Percentiles rank a stretch among this genome's conserved stretches.
Evolutionary conservation across 305 asterid species (phyloP).

Genomic region (Andrographis paniculata): DNA sequence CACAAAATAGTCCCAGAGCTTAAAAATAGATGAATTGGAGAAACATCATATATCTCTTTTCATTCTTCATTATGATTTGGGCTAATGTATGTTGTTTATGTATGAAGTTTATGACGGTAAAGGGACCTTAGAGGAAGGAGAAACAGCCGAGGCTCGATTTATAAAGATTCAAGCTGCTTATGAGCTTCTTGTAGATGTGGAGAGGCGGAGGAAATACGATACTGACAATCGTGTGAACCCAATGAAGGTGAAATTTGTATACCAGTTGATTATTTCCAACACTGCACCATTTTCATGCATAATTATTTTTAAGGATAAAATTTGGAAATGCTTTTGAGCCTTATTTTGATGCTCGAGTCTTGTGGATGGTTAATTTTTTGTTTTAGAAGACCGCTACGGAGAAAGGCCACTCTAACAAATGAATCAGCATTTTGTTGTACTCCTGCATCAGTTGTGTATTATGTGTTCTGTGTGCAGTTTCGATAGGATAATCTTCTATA

Average conservation of each 20-base stretch:
- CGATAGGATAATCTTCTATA: not conserved
- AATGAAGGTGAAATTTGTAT: slow-evolving; percentile 27
- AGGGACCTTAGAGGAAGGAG: slow-evolving; percentile 68
- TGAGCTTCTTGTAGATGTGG: slow-evolving; percentile 38
- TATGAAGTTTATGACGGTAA: slow-evolving; percentile 55
- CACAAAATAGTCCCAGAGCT: not conserved
- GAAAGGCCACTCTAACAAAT: not conserved
- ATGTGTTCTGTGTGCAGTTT: not conserved
- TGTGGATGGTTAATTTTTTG: too few relatives aligned
- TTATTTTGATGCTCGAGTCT: not conserved
- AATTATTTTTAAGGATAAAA: not conserved
- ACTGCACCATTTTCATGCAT: not conserved
- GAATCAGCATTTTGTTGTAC: not conserved
- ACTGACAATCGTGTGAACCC: slow-evolving; percentile 42
- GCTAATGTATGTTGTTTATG: not conserved
- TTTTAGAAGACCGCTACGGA: too few relatives aligned
- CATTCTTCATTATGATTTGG: not conserved
- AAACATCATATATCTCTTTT: not conserved
- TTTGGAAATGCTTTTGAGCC: not conserved
- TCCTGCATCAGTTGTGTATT: not conserved
- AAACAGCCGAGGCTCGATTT: slow-evolving; percentile 47
- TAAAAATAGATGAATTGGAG: not conserved
- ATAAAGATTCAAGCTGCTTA: slow-evolving; percentile 67
- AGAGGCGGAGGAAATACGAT: slow-evolving; percentile 38
- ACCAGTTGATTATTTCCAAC: not conserved